Evolutionary conservation across 495 filamentous ascomycete species (phyloP).

Genomic region (Hypoxylon subgilvum): DNA sequence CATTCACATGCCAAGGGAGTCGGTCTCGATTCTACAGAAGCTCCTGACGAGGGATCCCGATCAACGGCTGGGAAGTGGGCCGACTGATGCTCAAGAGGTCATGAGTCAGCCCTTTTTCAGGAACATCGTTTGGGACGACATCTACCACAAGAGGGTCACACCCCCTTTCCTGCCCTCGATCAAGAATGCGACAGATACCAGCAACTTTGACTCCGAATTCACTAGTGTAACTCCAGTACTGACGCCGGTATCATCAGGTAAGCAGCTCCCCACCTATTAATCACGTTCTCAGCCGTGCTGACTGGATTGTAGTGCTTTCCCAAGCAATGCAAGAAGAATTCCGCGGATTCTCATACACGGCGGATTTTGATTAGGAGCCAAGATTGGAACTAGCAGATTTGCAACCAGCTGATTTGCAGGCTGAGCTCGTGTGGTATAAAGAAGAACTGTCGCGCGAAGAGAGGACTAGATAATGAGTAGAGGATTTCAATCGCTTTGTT

Average conservation of each 20-base stretch:
- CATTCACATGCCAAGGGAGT: slow-evolving; percentile 98
- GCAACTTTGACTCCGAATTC: slow-evolving; percentile 98
- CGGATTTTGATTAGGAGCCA: slow-evolving; percentile 54
- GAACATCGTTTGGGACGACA: slow-evolving; percentile 97
- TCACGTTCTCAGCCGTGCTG: slow-evolving; percentile 29
- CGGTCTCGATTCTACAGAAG: slow-evolving; percentile 97
- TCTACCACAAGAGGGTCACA: slow-evolving; percentile 89
- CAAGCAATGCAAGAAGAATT: slow-evolving; percentile 99
- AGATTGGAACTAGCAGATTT: neutral
- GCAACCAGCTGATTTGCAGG: too few species aligned
- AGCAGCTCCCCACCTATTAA: slow-evolving; percentile 10
- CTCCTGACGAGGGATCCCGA: slow-evolving; percentile 95
- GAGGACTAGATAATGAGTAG: neutral
- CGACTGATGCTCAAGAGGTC: slow-evolving; percentile 97
- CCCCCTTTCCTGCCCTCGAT: slow-evolving; percentile 91
- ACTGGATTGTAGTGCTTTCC: slow-evolving; percentile 73
- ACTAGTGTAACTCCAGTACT: slow-evolving; percentile 97
- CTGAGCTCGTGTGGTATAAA: too few species aligned
- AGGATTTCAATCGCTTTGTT: slow-evolving; percentile 24
- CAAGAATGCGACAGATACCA: slow-evolving; percentile 90
- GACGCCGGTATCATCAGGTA: slow-evolving; percentile 97
- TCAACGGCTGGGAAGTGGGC: slow-evolving; percentile 86
- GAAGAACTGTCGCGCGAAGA: too few species aligned
- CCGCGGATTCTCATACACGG: slow-evolving; percentile 92
- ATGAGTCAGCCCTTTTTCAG: slow-evolving; percentile 99